phyloP scores from a whole-genome alignment of 257 asterid species.

The Plantago elongata region DNA sequence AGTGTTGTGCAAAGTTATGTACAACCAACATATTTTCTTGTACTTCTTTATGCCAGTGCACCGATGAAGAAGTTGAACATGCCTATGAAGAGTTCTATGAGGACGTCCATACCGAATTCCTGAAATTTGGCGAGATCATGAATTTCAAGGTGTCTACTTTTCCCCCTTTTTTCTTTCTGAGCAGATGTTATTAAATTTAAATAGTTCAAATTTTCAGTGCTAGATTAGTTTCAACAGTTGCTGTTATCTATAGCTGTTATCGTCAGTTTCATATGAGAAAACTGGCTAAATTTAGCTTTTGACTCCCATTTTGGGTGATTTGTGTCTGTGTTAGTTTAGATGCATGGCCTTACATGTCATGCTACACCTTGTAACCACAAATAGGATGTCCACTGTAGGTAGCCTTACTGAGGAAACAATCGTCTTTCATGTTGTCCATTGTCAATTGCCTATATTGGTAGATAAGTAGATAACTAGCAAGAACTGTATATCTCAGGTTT shows the following conservation, averaged over 20 bases:
- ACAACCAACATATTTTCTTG: slow-evolving; percentile 31
- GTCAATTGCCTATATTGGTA: slow-evolving; percentile 16
- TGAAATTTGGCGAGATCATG: slow-evolving; percentile 88
- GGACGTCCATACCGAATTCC: slow-evolving; percentile 95
- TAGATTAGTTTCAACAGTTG: no score
- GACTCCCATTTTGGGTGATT: neutral
- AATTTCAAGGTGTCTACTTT: slow-evolving; percentile 75
- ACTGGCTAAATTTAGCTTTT: slow-evolving; percentile 5
- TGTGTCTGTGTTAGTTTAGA: no score
- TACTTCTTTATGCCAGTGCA: slow-evolving; percentile 50
- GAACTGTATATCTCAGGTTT: slow-evolving; percentile 50
- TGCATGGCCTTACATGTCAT: no score
- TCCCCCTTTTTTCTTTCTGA: slow-evolving; percentile 3
- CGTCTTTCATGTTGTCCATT: slow-evolving; percentile 13
- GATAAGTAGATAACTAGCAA: slow-evolving; percentile 18
- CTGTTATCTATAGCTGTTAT: neutral
- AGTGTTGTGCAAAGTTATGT: slow-evolving; percentile 20
- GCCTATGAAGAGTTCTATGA: slow-evolving; percentile 93
- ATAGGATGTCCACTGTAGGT: slow-evolving; percentile 1
- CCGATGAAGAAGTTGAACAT: slow-evolving; percentile 87
- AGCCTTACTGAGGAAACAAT: slow-evolving; percentile 10
- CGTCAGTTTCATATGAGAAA: slow-evolving; percentile 16
- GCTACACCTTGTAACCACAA: slow-evolving; percentile 1
- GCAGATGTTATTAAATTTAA: neutral
- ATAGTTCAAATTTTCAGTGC: no score